These are phyloP conservation scores for Podospora australis DNA, from an alignment of 495 filamentous ascomycete genomes.

Conservation along the genomic window DNA sequence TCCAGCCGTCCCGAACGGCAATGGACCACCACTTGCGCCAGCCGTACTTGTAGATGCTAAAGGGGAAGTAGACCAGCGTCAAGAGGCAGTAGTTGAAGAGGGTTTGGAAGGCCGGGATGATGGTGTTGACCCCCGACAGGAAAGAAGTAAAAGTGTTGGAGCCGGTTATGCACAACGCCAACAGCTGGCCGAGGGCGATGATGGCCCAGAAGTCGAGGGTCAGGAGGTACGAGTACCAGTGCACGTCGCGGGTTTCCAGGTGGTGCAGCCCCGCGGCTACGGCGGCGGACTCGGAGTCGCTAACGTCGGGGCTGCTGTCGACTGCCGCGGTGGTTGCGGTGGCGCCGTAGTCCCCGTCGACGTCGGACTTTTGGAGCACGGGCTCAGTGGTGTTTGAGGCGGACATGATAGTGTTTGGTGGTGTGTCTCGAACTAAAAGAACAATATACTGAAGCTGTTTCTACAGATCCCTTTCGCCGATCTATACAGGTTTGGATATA, in stretches of 20 bases:
- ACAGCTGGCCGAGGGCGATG: slow-evolving; percentile 74
- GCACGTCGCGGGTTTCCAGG: slow-evolving; percentile 45
- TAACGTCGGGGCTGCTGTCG: neutral
- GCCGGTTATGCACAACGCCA: slow-evolving; percentile 79
- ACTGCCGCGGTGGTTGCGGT: neutral
- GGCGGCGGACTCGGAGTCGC: slow-evolving; percentile 9
- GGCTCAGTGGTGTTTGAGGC: slow-evolving; percentile 1
- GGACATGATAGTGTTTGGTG: neutral
- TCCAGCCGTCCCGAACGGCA: slow-evolving; percentile 71
- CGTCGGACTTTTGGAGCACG: neutral
- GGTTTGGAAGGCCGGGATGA: slow-evolving; percentile 94
- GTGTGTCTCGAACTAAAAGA: too few relatives aligned
- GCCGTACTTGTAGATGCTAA: slow-evolving; percentile 78
- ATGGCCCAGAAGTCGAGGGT: slow-evolving; percentile 86
- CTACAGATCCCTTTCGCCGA: too few relatives aligned
- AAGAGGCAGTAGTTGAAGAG: slow-evolving; percentile 92
- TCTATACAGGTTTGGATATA: too few relatives aligned
- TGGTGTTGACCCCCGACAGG: slow-evolving; percentile 60
- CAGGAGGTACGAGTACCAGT: slow-evolving; percentile 70
- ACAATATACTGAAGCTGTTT: too few relatives aligned
- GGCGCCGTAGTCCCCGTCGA: slow-evolving; percentile 13
- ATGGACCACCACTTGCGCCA: slow-evolving; percentile 60
- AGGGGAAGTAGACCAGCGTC: slow-evolving; percentile 71
- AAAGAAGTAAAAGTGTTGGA: slow-evolving; percentile 84
- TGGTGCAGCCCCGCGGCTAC: slow-evolving; percentile 35